Evolutionary conservation across 768 basidiomycete species (phyloP).

Genomic region (Podaxis carcinomalis): DNA sequence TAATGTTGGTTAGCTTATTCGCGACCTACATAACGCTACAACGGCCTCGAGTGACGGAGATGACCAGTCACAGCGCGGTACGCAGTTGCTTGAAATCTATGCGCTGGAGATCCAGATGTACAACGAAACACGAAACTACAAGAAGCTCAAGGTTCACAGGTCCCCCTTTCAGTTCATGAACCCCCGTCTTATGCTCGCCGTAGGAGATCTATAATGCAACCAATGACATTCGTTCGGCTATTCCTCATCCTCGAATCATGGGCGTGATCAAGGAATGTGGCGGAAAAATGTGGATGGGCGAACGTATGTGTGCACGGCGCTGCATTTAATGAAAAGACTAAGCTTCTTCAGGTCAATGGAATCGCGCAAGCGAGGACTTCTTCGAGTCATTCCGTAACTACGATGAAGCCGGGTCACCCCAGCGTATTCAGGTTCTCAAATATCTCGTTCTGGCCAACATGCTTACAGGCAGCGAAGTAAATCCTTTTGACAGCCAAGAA

Average conservation of each 20-base stretch:
- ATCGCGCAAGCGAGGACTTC: conserved; percentile 94
- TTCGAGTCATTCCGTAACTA: conserved; percentile 99
- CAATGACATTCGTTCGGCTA: conserved; percentile 88
- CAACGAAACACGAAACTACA: conserved; percentile 92
- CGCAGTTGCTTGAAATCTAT: conserved; percentile 93
- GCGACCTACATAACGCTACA: conserved; percentile 70
- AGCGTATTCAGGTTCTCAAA: conserved; percentile 96
- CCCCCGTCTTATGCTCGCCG: neutral
- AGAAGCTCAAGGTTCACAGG: conserved; percentile 79
- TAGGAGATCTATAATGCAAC: conserved; percentile 98
- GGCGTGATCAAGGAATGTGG: conserved; percentile 99
- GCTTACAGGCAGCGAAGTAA: conserved; percentile 97
- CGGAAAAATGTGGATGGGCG: conserved; percentile 99
- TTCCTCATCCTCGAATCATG: conserved; percentile 98
- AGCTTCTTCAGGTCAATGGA: conserved; percentile 78
- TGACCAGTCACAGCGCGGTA: conserved; percentile 90
- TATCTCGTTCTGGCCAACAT: conserved; percentile 97
- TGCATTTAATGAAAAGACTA: neutral
- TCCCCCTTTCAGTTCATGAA: neutral
- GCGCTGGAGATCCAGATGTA: conserved; percentile 99
- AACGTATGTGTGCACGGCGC: conserved; percentile 47
- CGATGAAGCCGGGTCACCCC: conserved; percentile 95
- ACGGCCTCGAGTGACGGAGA: conserved; percentile 57
- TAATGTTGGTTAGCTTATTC: conserved; percentile 53
- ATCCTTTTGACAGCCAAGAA: conserved; percentile 99